Base-by-base conservation (phyloP, 2,329 filamentous ascomycete species). In the Gyromitra esculenta region DNA sequence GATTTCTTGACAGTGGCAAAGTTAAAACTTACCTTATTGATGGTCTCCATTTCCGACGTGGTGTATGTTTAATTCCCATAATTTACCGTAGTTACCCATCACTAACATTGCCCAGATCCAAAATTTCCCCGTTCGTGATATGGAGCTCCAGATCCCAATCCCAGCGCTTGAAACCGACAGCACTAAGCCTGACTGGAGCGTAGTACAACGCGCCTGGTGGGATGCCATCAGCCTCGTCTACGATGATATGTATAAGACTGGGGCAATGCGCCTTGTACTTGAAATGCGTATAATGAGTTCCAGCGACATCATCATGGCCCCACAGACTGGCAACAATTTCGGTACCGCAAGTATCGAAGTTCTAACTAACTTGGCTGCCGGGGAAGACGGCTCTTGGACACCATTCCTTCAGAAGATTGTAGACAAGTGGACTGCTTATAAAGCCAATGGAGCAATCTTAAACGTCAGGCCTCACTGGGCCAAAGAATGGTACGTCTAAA, bases 201-300 rank as follows among this genome's bases (percentile, higher is more conserved):
- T 85, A 31, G 84, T 86, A 0, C 84, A 85, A 66, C 82, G 83
- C 6, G 86, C 85, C 0, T 87, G 86, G 86, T 87, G 86, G 86
- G 86, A 86, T 73, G 84, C 84, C 13, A 86, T 87, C 77, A 82
- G 84, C 6, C 81, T 84, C 0, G 83, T 83, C 25, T 86, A 87
- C 77, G 79, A 82, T 45, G 80, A 84, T 59, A 54, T 45, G 72
- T 6, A 50, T 7, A 79, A 80, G n/a, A 81, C 82, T 7, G 82
- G 81, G 2, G 83, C 85, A 0, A 84, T 86, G 82, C 83, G 85
- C 2, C 81, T 86, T 67, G 82, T 84, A 1, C 82, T 86, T 25
- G 85, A 86, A 74, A 80, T 86, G 81, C 82, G 85, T 18, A 84
- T 86, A 72, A 85, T 85, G 81, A 83, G 83, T 4, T 81, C 80